Conservation (phyloP, 2,329 filamentous ascomycete species). For the Macrophomina phaseolina region DNA sequence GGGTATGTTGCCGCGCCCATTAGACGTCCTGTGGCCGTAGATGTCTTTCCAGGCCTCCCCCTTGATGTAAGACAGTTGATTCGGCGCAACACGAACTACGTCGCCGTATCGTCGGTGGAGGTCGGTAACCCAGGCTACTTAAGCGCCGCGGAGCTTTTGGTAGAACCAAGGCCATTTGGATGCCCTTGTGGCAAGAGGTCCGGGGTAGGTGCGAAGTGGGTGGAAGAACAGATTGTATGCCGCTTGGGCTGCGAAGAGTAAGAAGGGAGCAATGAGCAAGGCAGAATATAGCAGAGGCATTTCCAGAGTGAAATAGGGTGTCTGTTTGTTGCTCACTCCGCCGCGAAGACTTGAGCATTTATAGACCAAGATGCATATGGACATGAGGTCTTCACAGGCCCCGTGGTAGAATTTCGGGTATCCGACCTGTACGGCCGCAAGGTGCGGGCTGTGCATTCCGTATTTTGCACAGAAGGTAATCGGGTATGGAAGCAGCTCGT, state of each 20-base stretch:
- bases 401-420: no score
- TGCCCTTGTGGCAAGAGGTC: conserved; percentile 3
- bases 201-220: conserved; percentile 21
- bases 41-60: conserved; percentile 44
- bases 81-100: conserved; percentile 49
- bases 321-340: no score
- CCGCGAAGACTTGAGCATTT: no score
- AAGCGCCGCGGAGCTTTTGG: background rate
- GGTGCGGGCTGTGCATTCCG: no score
- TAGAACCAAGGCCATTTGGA: background rate
- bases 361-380: no score
- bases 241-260: background rate
- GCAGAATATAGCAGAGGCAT: background rate
- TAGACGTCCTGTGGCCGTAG: conserved; percentile 18
- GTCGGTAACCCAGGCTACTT: background rate
- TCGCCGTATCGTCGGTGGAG: conserved; percentile 30
- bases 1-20: conserved; percentile 6
- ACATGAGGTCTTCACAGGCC: no score
- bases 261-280: background rate
- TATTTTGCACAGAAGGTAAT: no score
- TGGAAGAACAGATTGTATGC: conserved; percentile 22
- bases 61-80: conserved; percentile 50
- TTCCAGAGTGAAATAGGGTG: background rate
- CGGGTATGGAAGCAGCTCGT: no score
- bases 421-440: no score